Base-by-base conservation (phyloP, 75 land plant genomes). In the Larix kaempferi region DNA sequence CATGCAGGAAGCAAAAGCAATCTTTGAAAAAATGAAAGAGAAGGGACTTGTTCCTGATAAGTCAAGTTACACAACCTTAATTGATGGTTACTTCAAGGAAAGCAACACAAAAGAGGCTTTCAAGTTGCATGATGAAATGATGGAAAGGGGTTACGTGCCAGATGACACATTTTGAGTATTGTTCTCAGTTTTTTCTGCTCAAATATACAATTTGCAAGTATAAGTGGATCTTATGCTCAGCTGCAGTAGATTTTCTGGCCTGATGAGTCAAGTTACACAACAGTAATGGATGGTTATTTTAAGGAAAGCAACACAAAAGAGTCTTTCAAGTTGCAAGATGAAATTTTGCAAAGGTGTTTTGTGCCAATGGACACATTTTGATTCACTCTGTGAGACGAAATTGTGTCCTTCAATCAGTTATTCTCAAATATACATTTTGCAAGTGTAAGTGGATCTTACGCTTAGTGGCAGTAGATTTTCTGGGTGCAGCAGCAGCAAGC, bases 221-320 rank as follows among this genome's bases (percentile, higher is more conserved):
- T 4, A 5, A 37, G n/a, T 69, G 52, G 25, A 69, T 69, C 35
- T 41, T 37, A 67, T 39, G 49, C 23, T 41, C 54, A 41, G 10
- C 44, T 35, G 39, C 35, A 37, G n/a, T 39, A 39, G 0, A 65
- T 33, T 65, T 33, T 17, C 39, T 21, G 37, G 12, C 98, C 96
- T 56, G 93, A 93, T 82, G 80, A 79, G 60, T 77, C 85, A 56
- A 91, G 94, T 27, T 95, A 91, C 65, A 89, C 89, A 56, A 79
- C 85, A 27, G 41, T 95, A 72, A 86, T 95, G 71, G 88, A 91
- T 80, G 98, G 96, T 19, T 85, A 93, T 74, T 83, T 86, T 16
- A 71, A 75, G 49, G 80, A 73, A 73, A 71, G 88, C 37, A 85
- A 86, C 56, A 37, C 83, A 76, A 87, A 86, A 79, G 90, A 88